phyloP scores from a whole-genome alignment of 257 asterid species.

The Verbascum thapsus region DNA sequence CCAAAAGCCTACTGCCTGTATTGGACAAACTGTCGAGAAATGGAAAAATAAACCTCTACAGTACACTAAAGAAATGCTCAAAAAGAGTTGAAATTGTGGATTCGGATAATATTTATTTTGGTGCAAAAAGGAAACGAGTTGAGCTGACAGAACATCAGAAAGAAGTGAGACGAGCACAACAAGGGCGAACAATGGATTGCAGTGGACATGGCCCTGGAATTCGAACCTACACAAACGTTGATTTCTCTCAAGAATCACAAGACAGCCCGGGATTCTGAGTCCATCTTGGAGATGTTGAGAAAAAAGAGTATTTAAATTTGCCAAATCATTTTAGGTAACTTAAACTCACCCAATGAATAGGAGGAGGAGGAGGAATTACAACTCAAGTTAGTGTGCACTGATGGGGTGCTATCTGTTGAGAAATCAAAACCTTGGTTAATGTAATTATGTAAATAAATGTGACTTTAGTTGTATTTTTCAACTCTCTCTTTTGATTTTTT shows the following conservation, averaged over 20 bases:
- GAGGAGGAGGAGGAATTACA: too few species aligned
- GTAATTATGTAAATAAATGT: conserved; percentile 8
- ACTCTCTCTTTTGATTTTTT: too few species aligned
- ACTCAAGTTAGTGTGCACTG: background rate
- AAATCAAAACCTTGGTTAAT: background rate
- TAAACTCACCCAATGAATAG: too few species aligned
- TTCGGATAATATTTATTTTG: conserved; percentile 18
- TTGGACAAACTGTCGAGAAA: conserved; percentile 69
- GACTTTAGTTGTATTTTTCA: conserved; percentile 17
- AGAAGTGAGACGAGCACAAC: conserved; percentile 83
- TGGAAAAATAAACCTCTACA: conserved; percentile 55
- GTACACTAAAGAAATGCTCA: conserved; percentile 55
- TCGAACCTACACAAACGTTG: conserved; percentile 63
- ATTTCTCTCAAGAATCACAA: conserved; percentile 86
- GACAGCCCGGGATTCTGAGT: conserved; percentile 57
- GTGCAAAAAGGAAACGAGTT: conserved; percentile 48
- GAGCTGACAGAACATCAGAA: conserved; percentile 80
- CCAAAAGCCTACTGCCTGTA: conserved; percentile 55
- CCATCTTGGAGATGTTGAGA: conserved; percentile 45
- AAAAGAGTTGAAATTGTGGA: conserved; percentile 62
- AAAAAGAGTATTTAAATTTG: conserved; percentile 17
- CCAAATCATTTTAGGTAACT: too few species aligned
- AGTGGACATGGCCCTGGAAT: conserved; percentile 78
- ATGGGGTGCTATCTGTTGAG: background rate
- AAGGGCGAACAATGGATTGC: conserved; percentile 67